A percentile compares a stretch with the other conserved stretches of the same genome.
These are phyloP conservation scores for Ceriops zippeliana DNA, from an alignment of 345 rosid genomes.

Conservation along the genomic window DNA sequence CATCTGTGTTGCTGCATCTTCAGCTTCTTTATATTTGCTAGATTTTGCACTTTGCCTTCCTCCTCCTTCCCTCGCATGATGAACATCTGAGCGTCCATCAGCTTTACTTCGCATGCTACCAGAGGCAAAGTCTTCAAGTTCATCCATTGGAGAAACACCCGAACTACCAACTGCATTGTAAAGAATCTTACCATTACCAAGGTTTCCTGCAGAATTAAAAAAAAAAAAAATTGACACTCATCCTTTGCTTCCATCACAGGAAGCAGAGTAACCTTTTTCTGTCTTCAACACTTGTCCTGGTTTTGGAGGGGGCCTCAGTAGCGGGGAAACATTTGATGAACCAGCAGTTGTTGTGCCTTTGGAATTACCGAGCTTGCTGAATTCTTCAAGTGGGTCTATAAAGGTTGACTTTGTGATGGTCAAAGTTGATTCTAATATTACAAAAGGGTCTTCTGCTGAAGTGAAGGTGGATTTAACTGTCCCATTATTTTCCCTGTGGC, in stretches of 20 bases:
- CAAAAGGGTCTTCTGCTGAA: conserved; percentile 55
- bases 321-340: conserved; percentile 31
- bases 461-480: conserved; percentile 32
- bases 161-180: conserved; percentile 46
- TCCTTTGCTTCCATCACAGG: conserved; percentile 12
- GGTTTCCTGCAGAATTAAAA: conserved; percentile 6
- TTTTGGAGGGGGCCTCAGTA: conserved; percentile 66
- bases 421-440: conserved; percentile 54
- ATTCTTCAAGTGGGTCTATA: conserved; percentile 55
- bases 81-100: conserved; percentile 20
- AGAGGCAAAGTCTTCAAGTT: conserved; percentile 72
- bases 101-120: conserved; percentile 42
- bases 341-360: conserved; percentile 28
- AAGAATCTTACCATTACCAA: conserved; percentile 20
- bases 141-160: conserved; percentile 54
- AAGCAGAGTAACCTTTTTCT: conserved; percentile 44
- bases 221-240: background rate
- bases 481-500: conserved; percentile 24
- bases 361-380: conserved; percentile 40
- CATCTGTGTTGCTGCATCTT: conserved; percentile 37
- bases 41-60: conserved; percentile 24
- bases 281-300: conserved; percentile 53
- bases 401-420: conserved; percentile 27
- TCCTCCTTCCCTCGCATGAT: conserved; percentile 11
- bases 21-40: conserved; percentile 55